Evolutionary conservation across 345 rosid species (phyloP).

Genomic region (Boechera divaricarpa): DNA sequence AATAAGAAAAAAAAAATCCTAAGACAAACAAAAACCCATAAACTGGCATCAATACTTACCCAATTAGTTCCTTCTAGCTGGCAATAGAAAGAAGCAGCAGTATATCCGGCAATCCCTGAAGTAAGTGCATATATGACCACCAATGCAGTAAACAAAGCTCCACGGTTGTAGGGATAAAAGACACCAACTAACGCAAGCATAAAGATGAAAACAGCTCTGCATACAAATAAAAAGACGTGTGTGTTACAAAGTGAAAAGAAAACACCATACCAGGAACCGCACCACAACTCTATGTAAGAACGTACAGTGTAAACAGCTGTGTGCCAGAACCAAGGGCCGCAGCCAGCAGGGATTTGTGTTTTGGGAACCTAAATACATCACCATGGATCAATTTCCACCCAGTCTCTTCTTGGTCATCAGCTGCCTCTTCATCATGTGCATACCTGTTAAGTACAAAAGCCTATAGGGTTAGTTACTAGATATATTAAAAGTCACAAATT

Average conservation of each 20-base stretch:
- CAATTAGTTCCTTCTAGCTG: constrained; percentile 65
- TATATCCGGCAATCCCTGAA: constrained; percentile 65
- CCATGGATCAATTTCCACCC: constrained; percentile 55
- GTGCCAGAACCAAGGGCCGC: constrained; percentile 67
- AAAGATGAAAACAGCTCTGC: constrained; percentile 57
- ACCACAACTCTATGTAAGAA: constrained; percentile 7
- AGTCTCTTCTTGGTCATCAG: constrained; percentile 67
- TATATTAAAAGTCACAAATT: neutral
- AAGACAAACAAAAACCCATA: neutral
- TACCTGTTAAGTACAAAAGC: constrained; percentile 40
- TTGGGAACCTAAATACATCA: constrained; percentile 60
- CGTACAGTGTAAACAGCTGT: constrained; percentile 60
- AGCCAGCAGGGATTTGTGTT: constrained; percentile 54
- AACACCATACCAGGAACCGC: neutral
- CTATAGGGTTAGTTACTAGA: neutral
- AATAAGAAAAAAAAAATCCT: neutral
- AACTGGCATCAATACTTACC: constrained; percentile 39
- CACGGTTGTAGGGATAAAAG: constrained; percentile 67
- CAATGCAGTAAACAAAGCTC: constrained; percentile 61
- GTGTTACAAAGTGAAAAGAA: constrained; percentile 15
- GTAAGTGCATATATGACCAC: constrained; percentile 70
- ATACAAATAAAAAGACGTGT: neutral
- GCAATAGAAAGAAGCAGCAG: constrained; percentile 59
- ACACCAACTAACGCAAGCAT: constrained; percentile 64
- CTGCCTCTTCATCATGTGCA: constrained; percentile 64